Evolutionary conservation across 257 asterid species (phyloP).

Genomic region (Coffea eugenioides): DNA sequence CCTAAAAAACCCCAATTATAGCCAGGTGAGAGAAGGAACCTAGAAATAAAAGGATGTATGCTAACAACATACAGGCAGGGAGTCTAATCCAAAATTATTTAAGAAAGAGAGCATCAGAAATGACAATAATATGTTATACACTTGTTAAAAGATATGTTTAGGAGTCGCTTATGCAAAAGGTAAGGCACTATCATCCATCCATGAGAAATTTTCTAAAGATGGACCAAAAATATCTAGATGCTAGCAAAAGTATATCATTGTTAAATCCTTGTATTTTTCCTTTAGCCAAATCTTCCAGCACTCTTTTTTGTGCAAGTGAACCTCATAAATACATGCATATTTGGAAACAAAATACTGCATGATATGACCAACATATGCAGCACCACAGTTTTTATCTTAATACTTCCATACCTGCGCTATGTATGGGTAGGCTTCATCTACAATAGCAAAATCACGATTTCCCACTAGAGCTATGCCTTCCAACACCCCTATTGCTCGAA

Average conservation of each 20-base stretch:
- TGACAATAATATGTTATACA: too few species aligned
- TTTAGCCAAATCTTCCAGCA: background rate
- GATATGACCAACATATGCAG: background rate
- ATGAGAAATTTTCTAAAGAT: background rate
- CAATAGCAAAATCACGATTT: conserved; percentile 95
- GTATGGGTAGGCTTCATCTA: conserved; percentile 99
- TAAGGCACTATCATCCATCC: background rate
- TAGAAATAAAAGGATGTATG: background rate
- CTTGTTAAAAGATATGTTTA: background rate
- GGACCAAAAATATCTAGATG: background rate
- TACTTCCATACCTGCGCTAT: conserved; percentile 77
- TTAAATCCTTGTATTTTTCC: background rate
- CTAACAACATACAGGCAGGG: background rate
- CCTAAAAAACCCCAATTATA: background rate
- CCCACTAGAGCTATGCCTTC: conserved; percentile 99
- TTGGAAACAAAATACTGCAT: background rate
- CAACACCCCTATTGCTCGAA: conserved; percentile 97
- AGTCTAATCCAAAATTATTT: background rate
- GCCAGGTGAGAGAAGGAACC: background rate
- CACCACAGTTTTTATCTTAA: background rate
- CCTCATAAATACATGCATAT: background rate
- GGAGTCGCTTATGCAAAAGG: background rate
- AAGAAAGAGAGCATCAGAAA: background rate
- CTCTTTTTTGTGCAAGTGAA: background rate
- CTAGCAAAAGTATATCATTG: background rate